Evolutionary conservation across 805 yeast species (phyloP).

Genomic region (Monosporozyma siamensis): DNA sequence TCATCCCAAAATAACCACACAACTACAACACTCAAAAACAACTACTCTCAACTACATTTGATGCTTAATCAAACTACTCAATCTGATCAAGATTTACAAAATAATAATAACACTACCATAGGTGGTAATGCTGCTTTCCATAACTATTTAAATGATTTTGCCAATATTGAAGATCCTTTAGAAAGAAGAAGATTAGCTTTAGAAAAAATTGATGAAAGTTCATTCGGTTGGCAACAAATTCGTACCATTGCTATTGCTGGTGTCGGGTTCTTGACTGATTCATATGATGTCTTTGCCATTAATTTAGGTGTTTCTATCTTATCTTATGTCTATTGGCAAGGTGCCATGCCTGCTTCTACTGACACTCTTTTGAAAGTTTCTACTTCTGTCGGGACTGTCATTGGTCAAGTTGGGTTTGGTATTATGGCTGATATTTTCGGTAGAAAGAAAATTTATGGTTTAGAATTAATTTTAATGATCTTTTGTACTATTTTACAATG

Average conservation of each 20-base stretch:
- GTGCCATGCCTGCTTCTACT: slow-evolving; percentile 58
- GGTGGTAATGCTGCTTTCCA: slow-evolving; percentile 88
- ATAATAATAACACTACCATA: slow-evolving; percentile 32
- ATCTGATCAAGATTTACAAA: background rate
- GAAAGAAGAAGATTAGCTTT: slow-evolving; percentile 79
- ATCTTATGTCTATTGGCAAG: slow-evolving; percentile 64
- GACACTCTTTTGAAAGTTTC: slow-evolving; percentile 73
- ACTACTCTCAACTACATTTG: too few species aligned
- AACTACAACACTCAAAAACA: too few species aligned
- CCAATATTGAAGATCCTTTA: slow-evolving; percentile 74
- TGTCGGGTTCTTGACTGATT: slow-evolving; percentile 88
- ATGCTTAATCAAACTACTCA: too few species aligned
- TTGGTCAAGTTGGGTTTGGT: slow-evolving; percentile 86
- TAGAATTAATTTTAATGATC: slow-evolving; percentile 78
- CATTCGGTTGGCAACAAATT: slow-evolving; percentile 74
- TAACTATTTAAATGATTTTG: slow-evolving; percentile 69
- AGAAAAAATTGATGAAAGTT: slow-evolving; percentile 72
- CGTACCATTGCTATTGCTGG: slow-evolving; percentile 82
- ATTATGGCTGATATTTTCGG: slow-evolving; percentile 72
- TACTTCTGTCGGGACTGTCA: slow-evolving; percentile 88
- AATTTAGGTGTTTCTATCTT: slow-evolving; percentile 75
- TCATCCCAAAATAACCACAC: too few species aligned
- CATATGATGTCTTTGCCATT: slow-evolving; percentile 88
- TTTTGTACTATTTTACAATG: slow-evolving; percentile 72
- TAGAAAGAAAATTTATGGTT: slow-evolving; percentile 80